Conservation (phyloP, 257 asterid species). For the Solanum raphanifolium region DNA sequence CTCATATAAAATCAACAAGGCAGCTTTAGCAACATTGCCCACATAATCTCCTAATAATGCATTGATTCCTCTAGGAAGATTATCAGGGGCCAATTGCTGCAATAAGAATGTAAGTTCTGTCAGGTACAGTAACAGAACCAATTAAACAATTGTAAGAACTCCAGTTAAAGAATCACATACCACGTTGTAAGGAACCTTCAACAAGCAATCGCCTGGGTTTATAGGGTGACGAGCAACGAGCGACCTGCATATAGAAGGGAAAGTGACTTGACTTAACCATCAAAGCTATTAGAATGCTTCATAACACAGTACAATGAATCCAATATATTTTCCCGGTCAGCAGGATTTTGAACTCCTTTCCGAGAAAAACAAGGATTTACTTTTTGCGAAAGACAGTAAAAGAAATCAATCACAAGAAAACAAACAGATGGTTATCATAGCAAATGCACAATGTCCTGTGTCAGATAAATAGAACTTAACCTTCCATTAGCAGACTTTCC, state of each 20-base stretch:
- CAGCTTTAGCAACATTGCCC: conserved; percentile 58
- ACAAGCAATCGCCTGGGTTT: conserved; percentile 48
- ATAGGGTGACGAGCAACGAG: conserved; percentile 48
- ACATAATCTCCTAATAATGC: conserved; percentile 42
- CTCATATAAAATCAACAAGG: conserved; percentile 59
- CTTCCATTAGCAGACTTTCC: conserved; percentile 61
- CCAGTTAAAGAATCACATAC: conserved; percentile 6
- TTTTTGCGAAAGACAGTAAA: not conserved
- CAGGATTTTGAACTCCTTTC: not conserved
- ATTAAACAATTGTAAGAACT: not conserved
- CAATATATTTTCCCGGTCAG: not conserved
- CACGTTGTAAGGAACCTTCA: conserved; percentile 57
- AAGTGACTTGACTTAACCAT: not conserved
- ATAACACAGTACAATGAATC: not conserved
- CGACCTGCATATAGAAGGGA: conserved; percentile 22
- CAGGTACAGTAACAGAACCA: not conserved
- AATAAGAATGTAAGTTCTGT: not conserved
- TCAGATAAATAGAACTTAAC: not conserved
- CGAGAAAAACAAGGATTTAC: not conserved
- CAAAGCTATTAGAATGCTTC: not conserved
- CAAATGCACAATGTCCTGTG: not conserved
- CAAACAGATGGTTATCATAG: not conserved
- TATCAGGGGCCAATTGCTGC: conserved; percentile 62
- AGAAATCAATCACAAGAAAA: not conserved
- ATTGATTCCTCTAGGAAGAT: conserved; percentile 45